Base-by-base conservation (phyloP, 805 yeast species). In the Ogataea pignaliae region DNA sequence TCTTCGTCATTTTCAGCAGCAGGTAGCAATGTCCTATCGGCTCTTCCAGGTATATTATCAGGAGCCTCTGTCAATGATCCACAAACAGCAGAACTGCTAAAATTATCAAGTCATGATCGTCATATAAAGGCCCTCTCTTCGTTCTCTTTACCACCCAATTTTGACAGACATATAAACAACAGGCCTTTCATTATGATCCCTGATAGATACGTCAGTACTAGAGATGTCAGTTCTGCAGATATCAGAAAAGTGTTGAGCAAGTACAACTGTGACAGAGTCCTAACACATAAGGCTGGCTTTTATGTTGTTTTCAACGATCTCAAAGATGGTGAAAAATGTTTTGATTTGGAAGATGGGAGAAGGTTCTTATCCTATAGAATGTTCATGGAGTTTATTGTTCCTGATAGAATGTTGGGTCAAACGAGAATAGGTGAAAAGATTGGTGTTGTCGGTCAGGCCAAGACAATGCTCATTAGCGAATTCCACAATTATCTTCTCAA, bases 301-400 rank as follows among this genome's bases (percentile, higher is more conserved):
- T 88, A 75, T 53, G 69, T 88, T 33, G 81, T 86, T 1, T 88
- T 88, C 63, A 79, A 80, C 52, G 70, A 75, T 14, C 61, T 73
- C 12, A 63, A 63, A 31, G 86, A 82, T 47, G 83, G 87, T 29
- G 75, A 75, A 48, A 61, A 70, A 29, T 84, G 88, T 51, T 83
- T 74, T 54, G 68, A 71, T 28, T 65, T 70, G 32, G 84, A 79
- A 60, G 86, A 85, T 61, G 86, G 87, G 0, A 61, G 69, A 16
- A 64, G 66, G 28, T 68, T 81, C 29, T 64, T 64, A 38, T 76
- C 69, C 28, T 78, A 67, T 48, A 68, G 70, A 32, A 59, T 81
- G 62, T 70, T 64, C 49, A 82, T 83, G 88, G 81, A 79, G 34
- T 57, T 82, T 40, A 66, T 74, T 40, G 70, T 78, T 17, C 81